Evolutionary conservation across 2,329 filamentous ascomycete genomes (phyloP).

Genomic region (Alternaria angustiovoidea): DNA sequence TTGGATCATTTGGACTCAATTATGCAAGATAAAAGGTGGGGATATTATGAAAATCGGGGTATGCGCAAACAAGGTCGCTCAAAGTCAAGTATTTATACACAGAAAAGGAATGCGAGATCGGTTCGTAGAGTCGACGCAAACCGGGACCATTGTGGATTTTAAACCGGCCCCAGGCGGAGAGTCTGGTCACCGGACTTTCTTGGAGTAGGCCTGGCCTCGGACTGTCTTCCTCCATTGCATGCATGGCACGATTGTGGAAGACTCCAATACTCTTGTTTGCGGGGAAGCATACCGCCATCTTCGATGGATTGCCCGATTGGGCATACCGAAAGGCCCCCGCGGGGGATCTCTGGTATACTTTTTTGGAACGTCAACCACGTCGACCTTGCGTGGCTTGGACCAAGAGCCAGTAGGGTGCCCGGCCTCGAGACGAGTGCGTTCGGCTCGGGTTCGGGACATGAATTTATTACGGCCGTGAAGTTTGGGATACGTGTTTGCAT

Average conservation of each 20-base stretch:
- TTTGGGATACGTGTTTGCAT: background rate
- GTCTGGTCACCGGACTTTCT: slow-evolving; percentile 11
- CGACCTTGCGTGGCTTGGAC: slow-evolving; percentile 2
- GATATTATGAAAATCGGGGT: background rate
- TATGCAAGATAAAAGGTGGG: background rate
- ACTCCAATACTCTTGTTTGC: slow-evolving; percentile 21
- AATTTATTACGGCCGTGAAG: background rate
- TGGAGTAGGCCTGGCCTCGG: slow-evolving; percentile 13
- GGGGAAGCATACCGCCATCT: slow-evolving; percentile 23
- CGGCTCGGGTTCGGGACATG: background rate
- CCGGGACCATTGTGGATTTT: slow-evolving; percentile 17
- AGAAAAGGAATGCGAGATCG: slow-evolving; percentile 3
- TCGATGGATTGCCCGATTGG: slow-evolving; percentile 20
- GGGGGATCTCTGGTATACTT: slow-evolving; percentile 5
- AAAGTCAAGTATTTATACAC: slow-evolving; percentile 7
- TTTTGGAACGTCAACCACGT: slow-evolving; percentile 8
- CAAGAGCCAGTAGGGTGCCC: background rate
- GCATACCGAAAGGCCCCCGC: slow-evolving; percentile 18
- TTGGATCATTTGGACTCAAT: background rate
- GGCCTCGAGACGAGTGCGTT: slow-evolving; percentile 5
- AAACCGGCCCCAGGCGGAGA: slow-evolving; percentile 5
- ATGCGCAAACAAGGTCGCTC: background rate
- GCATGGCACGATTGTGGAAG: slow-evolving; percentile 12
- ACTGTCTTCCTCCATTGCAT: slow-evolving; percentile 1
- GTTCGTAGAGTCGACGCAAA: slow-evolving; percentile 1